Conservation (phyloP, 345 rosid species). For the Eucalyptus cladocalyx region DNA sequence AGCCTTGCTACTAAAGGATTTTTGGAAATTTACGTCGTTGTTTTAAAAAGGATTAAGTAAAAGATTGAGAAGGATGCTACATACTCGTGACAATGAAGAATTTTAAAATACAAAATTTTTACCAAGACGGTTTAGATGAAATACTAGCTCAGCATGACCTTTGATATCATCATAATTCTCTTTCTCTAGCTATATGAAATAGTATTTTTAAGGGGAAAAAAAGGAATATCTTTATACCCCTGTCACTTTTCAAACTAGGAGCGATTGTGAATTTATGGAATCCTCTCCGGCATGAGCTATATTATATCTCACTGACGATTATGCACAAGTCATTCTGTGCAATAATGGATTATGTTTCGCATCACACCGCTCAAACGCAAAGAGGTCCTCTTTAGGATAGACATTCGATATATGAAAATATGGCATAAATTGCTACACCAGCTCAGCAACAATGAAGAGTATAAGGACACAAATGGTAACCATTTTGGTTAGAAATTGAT, state of each 20-base stretch:
- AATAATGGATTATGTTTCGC: neutral
- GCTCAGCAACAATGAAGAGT: neutral
- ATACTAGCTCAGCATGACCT: neutral
- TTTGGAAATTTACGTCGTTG: neutral
- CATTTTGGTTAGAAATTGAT: too few relatives aligned
- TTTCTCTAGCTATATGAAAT: neutral
- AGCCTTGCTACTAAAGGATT: neutral
- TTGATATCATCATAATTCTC: neutral
- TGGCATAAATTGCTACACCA: neutral
- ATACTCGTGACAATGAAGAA: neutral
- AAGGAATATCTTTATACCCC: neutral
- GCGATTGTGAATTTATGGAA: neutral
- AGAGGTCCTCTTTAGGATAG: neutral
- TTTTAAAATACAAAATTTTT: neutral
- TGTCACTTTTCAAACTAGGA: neutral
- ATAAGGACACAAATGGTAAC: neutral
- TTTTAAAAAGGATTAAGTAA: neutral
- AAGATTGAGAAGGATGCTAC: neutral
- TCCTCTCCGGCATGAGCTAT: neutral
- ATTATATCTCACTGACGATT: neutral
- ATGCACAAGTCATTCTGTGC: neutral
- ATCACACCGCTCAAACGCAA: neutral
- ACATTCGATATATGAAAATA: neutral
- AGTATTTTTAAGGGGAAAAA: neutral
- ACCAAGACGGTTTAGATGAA: neutral